Evolutionary conservation across 306 rosid species (phyloP), one percentile per base, ranked within the genome.

Genomic region (Sesbania bispinosa): DNA sequence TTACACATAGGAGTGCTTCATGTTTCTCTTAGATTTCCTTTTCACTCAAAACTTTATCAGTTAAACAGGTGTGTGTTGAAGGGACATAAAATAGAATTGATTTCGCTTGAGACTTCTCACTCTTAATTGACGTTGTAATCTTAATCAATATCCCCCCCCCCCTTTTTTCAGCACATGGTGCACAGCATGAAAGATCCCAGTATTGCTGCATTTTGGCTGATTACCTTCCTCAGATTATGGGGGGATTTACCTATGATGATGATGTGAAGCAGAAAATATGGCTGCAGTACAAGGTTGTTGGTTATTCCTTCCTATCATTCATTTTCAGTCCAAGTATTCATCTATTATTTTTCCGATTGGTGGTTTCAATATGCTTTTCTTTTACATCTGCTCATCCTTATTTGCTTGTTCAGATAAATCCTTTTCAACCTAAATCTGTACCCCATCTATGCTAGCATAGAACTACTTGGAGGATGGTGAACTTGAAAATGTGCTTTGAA

Each of bases 171-270:
- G 98, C 89, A 94, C 84, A 89, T 94, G 74, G 84, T 69, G 71
- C 83, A 94, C 60, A 89, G 96, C 89, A 89, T 94, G 97, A 94
- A 87, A 71, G 97, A 94, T 81, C 98, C 98, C 72, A 85, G 91
- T 80, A 89, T 90, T 47, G 98, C 98, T 76, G 96, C 96, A 53
- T 94, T 94, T 86, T 94, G 97, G 98, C 71, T 94, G 73, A 24
- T 90, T 51, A 90, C 95, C 58, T 86, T 87, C 98, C 98, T 60
- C 95, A 89, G 87, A 79, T 94, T 70, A 80, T 78, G 82, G 97
- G 92, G 69, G 98, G 92, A 73, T 84, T 84, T 41, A 83, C 87
- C 69, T 94, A 87, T 63, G 98, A 85, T 67, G 92, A 94, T 65
- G 90, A 86, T 4, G 81, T 89, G 74, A 90, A 94, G 92, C 83